Percentiles rank a stretch among this genome's conserved stretches.
phyloP scores from a whole-genome alignment of 2,329 filamentous ascomycete species.

The Penicillium fuscoglaucum region DNA sequence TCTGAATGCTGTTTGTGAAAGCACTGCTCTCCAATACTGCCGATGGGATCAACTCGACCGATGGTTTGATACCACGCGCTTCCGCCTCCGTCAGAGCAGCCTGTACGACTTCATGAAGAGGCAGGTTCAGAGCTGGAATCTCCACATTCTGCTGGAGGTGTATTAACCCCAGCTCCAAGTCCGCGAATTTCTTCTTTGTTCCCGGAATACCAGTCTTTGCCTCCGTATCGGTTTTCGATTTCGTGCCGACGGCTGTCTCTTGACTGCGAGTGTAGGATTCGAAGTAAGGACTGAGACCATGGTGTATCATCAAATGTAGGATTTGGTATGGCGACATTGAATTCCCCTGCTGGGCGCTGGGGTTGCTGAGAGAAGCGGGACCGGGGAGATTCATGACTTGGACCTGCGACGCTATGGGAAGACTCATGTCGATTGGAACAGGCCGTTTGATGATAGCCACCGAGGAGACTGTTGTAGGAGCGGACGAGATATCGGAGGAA shows the following conservation, averaged over 20 bases:
- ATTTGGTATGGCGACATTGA: constrained; percentile 85
- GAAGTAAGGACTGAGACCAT: constrained; percentile 91
- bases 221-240: constrained; percentile 79
- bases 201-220: constrained; percentile 92
- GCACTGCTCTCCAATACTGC: constrained; percentile 80
- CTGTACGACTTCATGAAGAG: constrained; percentile 86
- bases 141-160: constrained; percentile 98
- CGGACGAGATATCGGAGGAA: constrained; percentile 73
- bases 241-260: constrained; percentile 63
- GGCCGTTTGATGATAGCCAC: constrained; percentile 89
- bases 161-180: constrained; percentile 83
- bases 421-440: constrained; percentile 77
- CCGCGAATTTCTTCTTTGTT: constrained; percentile 96
- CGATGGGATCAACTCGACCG: constrained; percentile 74
- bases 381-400: constrained; percentile 91
- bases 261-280: constrained; percentile 90
- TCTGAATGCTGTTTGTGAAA: constrained; percentile 90
- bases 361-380: constrained; percentile 67
- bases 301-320: constrained; percentile 86
- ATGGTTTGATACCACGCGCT: constrained; percentile 64
- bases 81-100: constrained; percentile 77
- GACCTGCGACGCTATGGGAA: constrained; percentile 83
- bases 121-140: constrained; percentile 86
- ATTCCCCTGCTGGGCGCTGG: constrained; percentile 68
- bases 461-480: constrained; percentile 77